These are phyloP conservation scores for Nicotiana attenuata DNA, from an alignment of 257 asterid genomes.

Conservation along the genomic window DNA sequence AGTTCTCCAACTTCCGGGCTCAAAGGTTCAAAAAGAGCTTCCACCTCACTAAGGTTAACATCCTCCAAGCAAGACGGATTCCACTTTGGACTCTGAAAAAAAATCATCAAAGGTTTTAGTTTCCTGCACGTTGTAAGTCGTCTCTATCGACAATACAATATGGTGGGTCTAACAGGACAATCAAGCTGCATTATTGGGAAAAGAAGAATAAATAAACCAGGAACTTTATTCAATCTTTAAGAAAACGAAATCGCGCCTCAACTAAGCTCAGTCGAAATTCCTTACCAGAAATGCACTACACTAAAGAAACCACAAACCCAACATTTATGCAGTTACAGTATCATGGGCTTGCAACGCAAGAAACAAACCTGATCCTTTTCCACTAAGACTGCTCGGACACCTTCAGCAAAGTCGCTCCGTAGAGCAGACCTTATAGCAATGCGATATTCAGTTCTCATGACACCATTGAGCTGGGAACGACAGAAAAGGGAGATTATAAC, in stretches of 20 bases:
- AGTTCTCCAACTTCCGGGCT: slow-evolving; percentile 49
- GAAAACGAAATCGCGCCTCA: neutral
- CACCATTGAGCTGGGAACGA: slow-evolving; percentile 64
- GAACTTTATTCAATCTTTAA: neutral
- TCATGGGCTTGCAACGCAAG: neutral
- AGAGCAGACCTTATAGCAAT: slow-evolving; percentile 76
- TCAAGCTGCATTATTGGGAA: neutral
- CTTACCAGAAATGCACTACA: neutral
- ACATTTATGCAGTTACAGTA: neutral
- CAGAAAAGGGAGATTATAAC: neutral
- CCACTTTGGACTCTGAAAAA: slow-evolving; percentile 86
- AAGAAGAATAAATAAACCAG: neutral
- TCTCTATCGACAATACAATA: neutral
- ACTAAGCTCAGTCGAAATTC: neutral
- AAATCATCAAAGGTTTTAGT: neutral
- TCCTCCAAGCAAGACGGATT: slow-evolving; percentile 72
- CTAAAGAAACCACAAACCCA: neutral
- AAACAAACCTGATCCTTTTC: slow-evolving; percentile 90
- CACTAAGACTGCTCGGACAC: slow-evolving; percentile 93
- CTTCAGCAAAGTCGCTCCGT: slow-evolving; percentile 81
- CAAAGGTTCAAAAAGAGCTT: slow-evolving; percentile 68
- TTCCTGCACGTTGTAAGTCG: neutral
- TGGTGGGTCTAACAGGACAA: neutral
- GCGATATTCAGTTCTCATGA: slow-evolving; percentile 84
- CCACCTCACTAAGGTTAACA: slow-evolving; percentile 51